Percentiles rank a stretch among this genome's conserved stretches.
phyloP scores from a whole-genome alignment of 768 basidiomycete genomes.

The Pleurotus ostreatus region DNA sequence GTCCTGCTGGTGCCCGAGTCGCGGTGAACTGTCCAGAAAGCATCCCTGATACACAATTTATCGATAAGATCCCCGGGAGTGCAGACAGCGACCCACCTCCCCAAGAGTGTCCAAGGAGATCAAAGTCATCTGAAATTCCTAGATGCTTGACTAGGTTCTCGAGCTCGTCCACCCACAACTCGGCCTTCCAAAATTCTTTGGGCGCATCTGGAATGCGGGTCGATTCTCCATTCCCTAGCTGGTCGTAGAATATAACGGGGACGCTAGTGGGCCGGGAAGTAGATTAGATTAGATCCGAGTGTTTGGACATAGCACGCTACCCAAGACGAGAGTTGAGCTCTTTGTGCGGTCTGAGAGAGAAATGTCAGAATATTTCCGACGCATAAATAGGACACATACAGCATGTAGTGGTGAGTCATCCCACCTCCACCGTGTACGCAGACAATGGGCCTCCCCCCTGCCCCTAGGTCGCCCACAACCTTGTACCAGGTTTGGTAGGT shows the following conservation, averaged over 20 bases:
- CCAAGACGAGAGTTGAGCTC: neutral
- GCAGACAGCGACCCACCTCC: slow-evolving; percentile 20
- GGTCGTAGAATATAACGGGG: slow-evolving; percentile 48
- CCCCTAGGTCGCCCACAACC: slow-evolving; percentile 35
- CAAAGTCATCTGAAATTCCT: slow-evolving; percentile 33
- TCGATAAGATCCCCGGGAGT: neutral
- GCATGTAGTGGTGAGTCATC: slow-evolving; percentile 13
- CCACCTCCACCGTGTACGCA: slow-evolving; percentile 46
- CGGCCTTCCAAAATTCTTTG: slow-evolving; percentile 37
- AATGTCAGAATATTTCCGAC: too few species aligned
- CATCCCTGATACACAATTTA: slow-evolving; percentile 27
- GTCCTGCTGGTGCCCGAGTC: slow-evolving; percentile 30
- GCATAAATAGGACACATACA: neutral
- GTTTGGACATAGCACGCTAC: neutral
- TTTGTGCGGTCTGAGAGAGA: neutral
- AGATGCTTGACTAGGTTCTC: slow-evolving; percentile 42
- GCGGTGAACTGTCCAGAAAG: slow-evolving; percentile 38
- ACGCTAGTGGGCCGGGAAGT: neutral
- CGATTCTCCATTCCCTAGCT: slow-evolving; percentile 42
- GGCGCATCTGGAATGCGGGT: slow-evolving; percentile 36
- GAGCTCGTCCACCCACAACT: slow-evolving; percentile 53
- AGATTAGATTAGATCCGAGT: too few species aligned
- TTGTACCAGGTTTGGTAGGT: slow-evolving; percentile 41
- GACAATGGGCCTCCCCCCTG: slow-evolving; percentile 29
- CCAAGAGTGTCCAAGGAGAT: slow-evolving; percentile 55